Evolutionary conservation across 495 filamentous ascomycete species (phyloP).

Genomic region (Penicillium cataractarum): DNA sequence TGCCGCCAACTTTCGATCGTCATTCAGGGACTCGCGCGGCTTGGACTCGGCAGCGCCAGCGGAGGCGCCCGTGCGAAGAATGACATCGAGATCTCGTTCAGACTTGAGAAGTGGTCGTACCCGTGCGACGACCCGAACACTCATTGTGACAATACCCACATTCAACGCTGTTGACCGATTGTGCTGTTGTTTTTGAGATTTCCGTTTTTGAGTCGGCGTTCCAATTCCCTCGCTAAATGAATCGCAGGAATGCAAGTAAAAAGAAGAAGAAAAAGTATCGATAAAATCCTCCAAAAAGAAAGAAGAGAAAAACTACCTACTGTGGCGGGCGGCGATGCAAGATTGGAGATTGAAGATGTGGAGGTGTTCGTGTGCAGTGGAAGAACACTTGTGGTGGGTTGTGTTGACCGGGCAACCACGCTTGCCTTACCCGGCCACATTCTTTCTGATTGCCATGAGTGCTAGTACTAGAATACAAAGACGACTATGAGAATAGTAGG

Average conservation of each 20-base stretch:
- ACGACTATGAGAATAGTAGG: background rate
- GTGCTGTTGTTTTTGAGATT: constrained; percentile 1
- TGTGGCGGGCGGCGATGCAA: constrained; percentile 20
- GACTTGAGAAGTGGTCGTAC: constrained; percentile 84
- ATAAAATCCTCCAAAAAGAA: constrained; percentile 22
- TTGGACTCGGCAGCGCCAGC: constrained; percentile 26
- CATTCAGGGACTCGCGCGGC: constrained; percentile 30
- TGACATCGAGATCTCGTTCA: constrained; percentile 81
- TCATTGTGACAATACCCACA: constrained; percentile 41
- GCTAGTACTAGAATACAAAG: background rate
- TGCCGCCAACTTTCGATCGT: constrained; percentile 43
- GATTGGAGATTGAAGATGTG: constrained; percentile 22
- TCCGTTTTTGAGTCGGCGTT: constrained; percentile 2
- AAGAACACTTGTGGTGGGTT: constrained; percentile 20
- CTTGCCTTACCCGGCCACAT: constrained; percentile 15
- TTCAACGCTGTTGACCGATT: constrained; percentile 13
- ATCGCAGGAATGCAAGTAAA: constrained; percentile 15
- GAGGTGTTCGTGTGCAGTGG: constrained; percentile 21
- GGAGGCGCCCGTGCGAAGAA: constrained; percentile 64
- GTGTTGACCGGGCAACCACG: constrained; percentile 43
- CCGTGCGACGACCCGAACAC: constrained; percentile 84
- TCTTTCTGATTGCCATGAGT: constrained; percentile 4
- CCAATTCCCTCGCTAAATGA: constrained; percentile 9
- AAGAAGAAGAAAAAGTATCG: constrained; percentile 17
- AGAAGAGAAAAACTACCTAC: constrained; percentile 27